Evolutionary conservation across 2,329 filamentous ascomycete species (phyloP), one percentile per base, ranked within the genome.

Genomic region (Calonectria multiphialidica): DNA sequence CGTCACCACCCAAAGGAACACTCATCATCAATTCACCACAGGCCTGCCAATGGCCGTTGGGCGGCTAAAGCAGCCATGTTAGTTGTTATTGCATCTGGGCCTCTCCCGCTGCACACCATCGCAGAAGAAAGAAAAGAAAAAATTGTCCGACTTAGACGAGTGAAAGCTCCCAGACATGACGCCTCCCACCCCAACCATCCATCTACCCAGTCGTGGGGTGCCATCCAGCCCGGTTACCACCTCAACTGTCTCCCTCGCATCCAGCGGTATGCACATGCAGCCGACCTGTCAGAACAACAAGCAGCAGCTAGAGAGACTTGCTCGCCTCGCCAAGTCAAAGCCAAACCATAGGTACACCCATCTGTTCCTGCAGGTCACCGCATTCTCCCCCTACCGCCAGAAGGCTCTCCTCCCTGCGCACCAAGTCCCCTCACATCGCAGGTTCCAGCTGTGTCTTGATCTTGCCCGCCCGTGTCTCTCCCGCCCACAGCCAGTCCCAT

Each of bases 401-500:
- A 42, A 55, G 16, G 10, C 15, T 12, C 37, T 59, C 61, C 50
- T 49, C 35, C 53, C n/a, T 40, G 33, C 53, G 33, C 21, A 23
- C 18, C 13, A 23, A 28, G 30, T 59, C 66, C 50, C 50, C 68
- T 71, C 64, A 33, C 69, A 61, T 67, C 40, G 69, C 57, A 37
- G 49, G 66, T 70, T 70, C 71, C 68, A 72, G 67, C 72, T 72
- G 72, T 71, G 74, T 49, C 72, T 70, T 45, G 68, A 65, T 62
- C 47, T 53, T 49, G 49, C 23, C 62, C 49, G 65, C 53, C 35
- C 33, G 30, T 40, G 50, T 63, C 64, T 59, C 40, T 45, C 28
- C 44, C 28, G 35, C 62, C 30, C 33, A 33, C 55, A 68, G 18
- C 57, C 33, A 45, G 35, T 70, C 70, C 70, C 69, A 63, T 71